Conservation (phyloP, 139 green algal species). For the Pseudopediastrum boryanum region DNA sequence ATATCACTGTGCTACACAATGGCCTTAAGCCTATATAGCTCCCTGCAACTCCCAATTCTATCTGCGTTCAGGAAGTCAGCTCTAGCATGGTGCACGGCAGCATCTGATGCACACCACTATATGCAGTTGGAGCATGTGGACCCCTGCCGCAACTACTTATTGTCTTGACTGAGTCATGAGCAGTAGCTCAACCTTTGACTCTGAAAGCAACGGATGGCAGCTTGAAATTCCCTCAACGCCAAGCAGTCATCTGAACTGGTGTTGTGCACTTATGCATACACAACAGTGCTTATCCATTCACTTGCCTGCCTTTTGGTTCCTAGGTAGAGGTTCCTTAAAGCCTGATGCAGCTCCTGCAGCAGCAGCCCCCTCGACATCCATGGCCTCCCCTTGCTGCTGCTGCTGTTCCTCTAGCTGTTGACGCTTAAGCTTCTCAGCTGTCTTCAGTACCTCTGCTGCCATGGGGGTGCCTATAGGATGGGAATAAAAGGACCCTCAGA, state of each 20-base stretch:
- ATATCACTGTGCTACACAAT: too few species aligned
- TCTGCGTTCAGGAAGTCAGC: too few species aligned
- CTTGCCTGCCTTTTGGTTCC: background rate
- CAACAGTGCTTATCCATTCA: background rate
- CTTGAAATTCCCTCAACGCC: too few species aligned
- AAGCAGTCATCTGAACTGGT: background rate
- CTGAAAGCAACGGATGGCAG: too few species aligned
- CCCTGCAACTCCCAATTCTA: too few species aligned
- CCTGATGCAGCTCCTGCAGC: background rate
- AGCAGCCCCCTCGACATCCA: background rate
- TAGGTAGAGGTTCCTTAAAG: background rate
- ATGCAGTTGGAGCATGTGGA: too few species aligned
- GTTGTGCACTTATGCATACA: background rate
- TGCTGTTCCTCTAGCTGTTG: conserved; percentile 3
- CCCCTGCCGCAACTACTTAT: too few species aligned
- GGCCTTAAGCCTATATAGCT: too few species aligned
- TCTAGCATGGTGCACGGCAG: too few species aligned
- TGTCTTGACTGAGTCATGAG: too few species aligned
- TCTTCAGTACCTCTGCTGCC: conserved; percentile 49
- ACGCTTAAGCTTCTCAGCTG: conserved; percentile 1
- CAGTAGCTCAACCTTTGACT: too few species aligned
- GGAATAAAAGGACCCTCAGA: background rate
- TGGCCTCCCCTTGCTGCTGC: background rate
- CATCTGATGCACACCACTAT: too few species aligned
- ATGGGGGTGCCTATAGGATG: conserved; percentile 32